phyloP scores from a whole-genome alignment of 1,284 basidiomycete genomes.

The Volvariella surrecta region DNA sequence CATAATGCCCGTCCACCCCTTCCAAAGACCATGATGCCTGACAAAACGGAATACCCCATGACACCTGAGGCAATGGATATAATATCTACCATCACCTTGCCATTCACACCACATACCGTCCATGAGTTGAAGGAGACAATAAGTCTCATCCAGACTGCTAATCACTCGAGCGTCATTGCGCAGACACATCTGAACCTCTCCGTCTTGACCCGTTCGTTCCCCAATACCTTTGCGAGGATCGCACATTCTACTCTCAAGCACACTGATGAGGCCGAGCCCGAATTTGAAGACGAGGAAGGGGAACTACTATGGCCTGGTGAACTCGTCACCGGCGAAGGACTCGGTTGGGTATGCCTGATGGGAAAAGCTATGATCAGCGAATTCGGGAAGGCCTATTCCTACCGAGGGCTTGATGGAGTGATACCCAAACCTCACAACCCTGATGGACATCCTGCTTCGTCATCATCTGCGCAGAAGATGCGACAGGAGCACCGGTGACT shows the following conservation, averaged over 20 bases:
- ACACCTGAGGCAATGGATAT: constrained; percentile 29
- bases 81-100: constrained; percentile 28
- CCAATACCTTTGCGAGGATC: constrained; percentile 63
- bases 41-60: constrained; percentile 24
- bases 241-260: constrained; percentile 50
- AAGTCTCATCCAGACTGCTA: constrained; percentile 24
- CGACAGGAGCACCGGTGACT: constrained; percentile 8
- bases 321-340: constrained; percentile 57
- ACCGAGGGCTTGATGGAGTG: constrained; percentile 56
- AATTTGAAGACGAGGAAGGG: constrained; percentile 73
- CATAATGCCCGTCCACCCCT: constrained; percentile 21
- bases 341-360: constrained; percentile 74
- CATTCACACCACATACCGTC: constrained; percentile 28
- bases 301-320: constrained; percentile 74
- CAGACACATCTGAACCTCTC: constrained; percentile 53
- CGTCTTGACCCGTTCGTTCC: constrained; percentile 58
- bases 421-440: constrained; percentile 49
- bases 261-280: constrained; percentile 65
- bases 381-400: constrained; percentile 64
- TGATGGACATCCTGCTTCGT: constrained; percentile 4
- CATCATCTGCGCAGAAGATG: constrained; percentile 4
- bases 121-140: constrained; percentile 41
- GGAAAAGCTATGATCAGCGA: constrained; percentile 76
- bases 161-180: constrained; percentile 38
- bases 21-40: constrained; percentile 27